Percentiles rank a stretch among this genome's conserved stretches.
These are phyloP conservation scores for Hymenoscyphus linearis DNA, from an alignment of 2,329 filamentous ascomycete species.

Conservation along the genomic window DNA sequence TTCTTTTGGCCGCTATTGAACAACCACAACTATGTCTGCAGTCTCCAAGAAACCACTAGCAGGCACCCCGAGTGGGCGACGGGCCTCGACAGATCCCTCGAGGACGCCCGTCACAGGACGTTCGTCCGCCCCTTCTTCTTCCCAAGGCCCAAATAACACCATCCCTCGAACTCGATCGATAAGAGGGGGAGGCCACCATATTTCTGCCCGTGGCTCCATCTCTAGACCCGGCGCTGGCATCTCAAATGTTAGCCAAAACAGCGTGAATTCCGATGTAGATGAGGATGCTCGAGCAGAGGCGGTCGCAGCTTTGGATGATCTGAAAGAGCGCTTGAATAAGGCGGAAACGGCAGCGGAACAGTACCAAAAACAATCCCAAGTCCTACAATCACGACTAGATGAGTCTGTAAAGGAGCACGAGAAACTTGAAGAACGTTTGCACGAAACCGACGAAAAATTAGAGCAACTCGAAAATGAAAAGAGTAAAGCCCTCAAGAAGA, in stretches of 20 bases:
- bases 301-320: constrained; percentile 72
- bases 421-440: constrained; percentile 79
- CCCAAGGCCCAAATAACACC: constrained; percentile 26
- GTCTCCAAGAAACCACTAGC: constrained; percentile 37
- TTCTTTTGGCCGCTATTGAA: constrained; percentile 1
- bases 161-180: constrained; percentile 59
- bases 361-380: constrained; percentile 76
- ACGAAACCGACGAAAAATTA: constrained; percentile 80
- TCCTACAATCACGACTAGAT: constrained; percentile 80
- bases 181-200: constrained; percentile 51
- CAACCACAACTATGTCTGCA: constrained; percentile 35
- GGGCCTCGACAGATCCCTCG: constrained; percentile 28
- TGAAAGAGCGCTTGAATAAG: constrained; percentile 76
- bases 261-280: constrained; percentile 45
- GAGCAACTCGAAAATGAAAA: constrained; percentile 80
- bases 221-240: constrained; percentile 45
- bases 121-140: constrained; percentile 3
- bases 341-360: constrained; percentile 75
- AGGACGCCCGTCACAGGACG: constrained; percentile 21
- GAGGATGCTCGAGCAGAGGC: constrained; percentile 76
- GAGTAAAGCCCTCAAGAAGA: constrained; percentile 74
- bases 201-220: constrained; percentile 65
- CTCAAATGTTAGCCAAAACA: constrained; percentile 30
- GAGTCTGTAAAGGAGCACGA: constrained; percentile 78
- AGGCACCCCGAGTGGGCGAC: constrained; percentile 22